Evolutionary conservation across 1,284 basidiomycete species (phyloP).

Genomic region (Ganoderma resinaceum): DNA sequence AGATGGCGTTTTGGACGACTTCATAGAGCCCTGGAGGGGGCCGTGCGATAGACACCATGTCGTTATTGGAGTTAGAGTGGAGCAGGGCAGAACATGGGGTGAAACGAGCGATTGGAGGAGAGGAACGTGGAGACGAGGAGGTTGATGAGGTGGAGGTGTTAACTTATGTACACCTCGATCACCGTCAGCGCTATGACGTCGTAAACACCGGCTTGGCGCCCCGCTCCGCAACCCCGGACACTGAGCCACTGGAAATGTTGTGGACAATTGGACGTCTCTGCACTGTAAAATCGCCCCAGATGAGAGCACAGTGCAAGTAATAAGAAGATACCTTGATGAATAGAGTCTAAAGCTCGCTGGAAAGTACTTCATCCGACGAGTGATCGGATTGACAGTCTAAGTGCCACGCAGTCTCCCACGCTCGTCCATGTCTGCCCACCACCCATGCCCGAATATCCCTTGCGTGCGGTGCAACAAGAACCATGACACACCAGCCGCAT

Average conservation of each 20-base stretch:
- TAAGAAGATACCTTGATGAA: too few relatives aligned
- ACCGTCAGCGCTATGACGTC: not conserved
- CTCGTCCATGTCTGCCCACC: not conserved
- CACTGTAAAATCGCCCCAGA: too few relatives aligned
- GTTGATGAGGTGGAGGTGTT: not conserved
- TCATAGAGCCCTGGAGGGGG: slow-evolving; percentile 35
- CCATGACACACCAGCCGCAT: slow-evolving; percentile 24
- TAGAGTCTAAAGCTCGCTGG: too few relatives aligned
- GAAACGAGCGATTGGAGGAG: not conserved
- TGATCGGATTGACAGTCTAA: too few relatives aligned
- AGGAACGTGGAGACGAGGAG: not conserved
- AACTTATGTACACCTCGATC: not conserved
- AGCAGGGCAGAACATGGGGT: not conserved
- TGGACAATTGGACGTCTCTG: too few relatives aligned
- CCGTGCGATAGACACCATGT: slow-evolving; percentile 37
- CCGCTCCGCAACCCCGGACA: too few relatives aligned
- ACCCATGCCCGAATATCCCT: not conserved
- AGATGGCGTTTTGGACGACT: slow-evolving; percentile 33
- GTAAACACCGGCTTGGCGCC: not conserved
- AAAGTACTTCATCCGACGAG: too few relatives aligned
- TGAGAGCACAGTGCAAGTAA: too few relatives aligned
- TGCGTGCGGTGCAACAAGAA: slow-evolving; percentile 29
- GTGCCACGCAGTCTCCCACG: not conserved
- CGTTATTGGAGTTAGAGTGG: slow-evolving; percentile 1
- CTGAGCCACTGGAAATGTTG: too few relatives aligned